phyloP scores from a whole-genome alignment of 441 rosid genomes.

The Sinapis alba region DNA sequence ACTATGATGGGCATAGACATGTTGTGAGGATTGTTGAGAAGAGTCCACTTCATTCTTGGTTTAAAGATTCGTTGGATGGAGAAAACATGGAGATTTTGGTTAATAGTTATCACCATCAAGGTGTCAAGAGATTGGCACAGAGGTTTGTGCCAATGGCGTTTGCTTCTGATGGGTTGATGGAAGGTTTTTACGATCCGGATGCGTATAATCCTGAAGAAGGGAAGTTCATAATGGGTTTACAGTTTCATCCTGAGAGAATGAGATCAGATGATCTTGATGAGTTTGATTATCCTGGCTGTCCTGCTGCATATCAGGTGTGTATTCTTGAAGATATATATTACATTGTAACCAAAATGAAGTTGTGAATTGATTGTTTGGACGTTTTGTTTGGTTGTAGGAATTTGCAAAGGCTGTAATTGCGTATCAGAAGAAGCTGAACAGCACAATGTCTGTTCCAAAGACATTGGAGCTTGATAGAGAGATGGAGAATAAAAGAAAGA shows the following conservation, averaged over 20 bases:
- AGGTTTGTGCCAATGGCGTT: conserved; percentile 85
- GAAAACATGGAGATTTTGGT: conserved; percentile 70
- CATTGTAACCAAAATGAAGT: not conserved
- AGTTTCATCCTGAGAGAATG: conserved; percentile 91
- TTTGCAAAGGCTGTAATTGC: conserved; percentile 87
- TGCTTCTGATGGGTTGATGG: conserved; percentile 75
- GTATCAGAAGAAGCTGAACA: conserved; percentile 76
- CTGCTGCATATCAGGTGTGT: conserved; percentile 74
- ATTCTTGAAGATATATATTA: not conserved
- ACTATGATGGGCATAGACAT: conserved; percentile 86
- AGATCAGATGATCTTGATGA: conserved; percentile 57
- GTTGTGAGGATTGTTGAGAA: conserved; percentile 55
- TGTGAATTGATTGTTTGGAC: not conserved
- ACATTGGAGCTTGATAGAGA: conserved; percentile 53
- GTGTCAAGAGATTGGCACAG: conserved; percentile 73
- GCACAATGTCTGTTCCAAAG: conserved; percentile 45
- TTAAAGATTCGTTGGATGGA: conserved; percentile 61
- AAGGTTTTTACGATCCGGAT: conserved; percentile 86
- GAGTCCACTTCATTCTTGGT: conserved; percentile 74
- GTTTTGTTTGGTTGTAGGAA: conserved; percentile 45
- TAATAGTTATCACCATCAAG: conserved; percentile 92
- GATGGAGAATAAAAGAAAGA: conserved; percentile 66
- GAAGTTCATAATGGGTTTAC: conserved; percentile 86
- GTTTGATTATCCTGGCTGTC: conserved; percentile 88
- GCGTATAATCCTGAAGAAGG: conserved; percentile 79